Base-by-base conservation (phyloP, 208 protist genomes). In the Acanthamoeba lenticulata region DNA sequence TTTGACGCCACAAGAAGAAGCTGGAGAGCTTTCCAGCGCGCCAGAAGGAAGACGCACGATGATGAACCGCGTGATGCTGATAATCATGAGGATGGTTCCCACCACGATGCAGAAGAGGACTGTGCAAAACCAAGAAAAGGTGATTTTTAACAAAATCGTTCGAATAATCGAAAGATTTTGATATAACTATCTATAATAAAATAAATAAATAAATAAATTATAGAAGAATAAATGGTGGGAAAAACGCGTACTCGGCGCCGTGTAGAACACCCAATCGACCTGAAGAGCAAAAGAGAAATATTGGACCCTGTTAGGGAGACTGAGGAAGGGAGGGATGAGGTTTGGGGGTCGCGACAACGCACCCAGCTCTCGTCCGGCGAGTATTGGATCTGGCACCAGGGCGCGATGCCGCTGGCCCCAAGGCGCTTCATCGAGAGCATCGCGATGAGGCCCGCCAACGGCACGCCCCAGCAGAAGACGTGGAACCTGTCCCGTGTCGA, bases 241-340 rank as follows among this genome's bases (percentile, higher is more conserved):
- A 32, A n/a, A 6, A 55, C 32, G n/a, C 45, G 44, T 85, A 85
- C 74, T 85, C 32, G 74, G 74, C 3, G 74, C 74, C 24, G 74
- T 38, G 45, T 85, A 85, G 74, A 85, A 85, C 27, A 85, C 74
- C 74, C 74, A 85, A 29, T 85, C 74, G 40, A 85, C n/a, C n/a
- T n/a, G n/a, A n/a, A n/a, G n/a, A n/a, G n/a, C n/a, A n/a, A n/a
- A n/a, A n/a, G n/a, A n/a, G n/a, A n/a, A n/a, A n/a, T n/a, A n/a
- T n/a, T n/a, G n/a, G n/a, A n/a, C n/a, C n/a, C n/a, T n/a, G n/a
- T n/a, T n/a, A n/a, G n/a, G n/a, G n/a, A n/a, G n/a, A n/a, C n/a
- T n/a, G n/a, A n/a, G n/a, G n/a, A n/a, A n/a, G n/a, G n/a, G n/a
- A n/a, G n/a, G n/a, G n/a, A n/a, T n/a, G n/a, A n/a, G n/a, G n/a